phyloP scores from a whole-genome alignment of 306 rosid genomes.

The Ormosia emarginata region DNA sequence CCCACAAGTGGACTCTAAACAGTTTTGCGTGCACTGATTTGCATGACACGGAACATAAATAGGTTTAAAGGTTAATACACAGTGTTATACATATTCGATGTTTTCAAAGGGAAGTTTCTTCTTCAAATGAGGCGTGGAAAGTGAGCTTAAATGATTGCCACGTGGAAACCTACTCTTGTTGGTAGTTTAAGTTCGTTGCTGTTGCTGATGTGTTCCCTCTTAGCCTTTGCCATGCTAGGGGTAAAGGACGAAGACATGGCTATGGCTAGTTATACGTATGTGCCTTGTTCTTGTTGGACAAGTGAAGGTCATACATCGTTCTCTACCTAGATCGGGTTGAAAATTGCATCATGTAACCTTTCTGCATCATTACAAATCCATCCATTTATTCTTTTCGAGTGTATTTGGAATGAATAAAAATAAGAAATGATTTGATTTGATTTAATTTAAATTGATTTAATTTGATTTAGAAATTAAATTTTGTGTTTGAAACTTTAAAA shows the following conservation, averaged over 20 bases:
- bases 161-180: conserved; percentile 30
- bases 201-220: conserved; percentile 10
- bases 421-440: no score
- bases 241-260: background rate
- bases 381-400: background rate
- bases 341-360: background rate
- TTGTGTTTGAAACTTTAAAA: no score
- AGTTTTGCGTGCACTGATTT: conserved; percentile 22
- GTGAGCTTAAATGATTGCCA: background rate
- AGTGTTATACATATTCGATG: background rate
- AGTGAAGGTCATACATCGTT: background rate
- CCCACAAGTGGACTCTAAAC: background rate
- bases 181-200: conserved; percentile 38
- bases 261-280: background rate
- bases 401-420: no score
- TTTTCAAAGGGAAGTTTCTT: conserved; percentile 12
- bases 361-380: background rate
- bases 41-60: background rate
- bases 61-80: background rate
- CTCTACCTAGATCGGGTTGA: background rate
- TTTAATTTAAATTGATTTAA: no score
- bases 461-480: no score
- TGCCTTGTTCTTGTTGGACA: conserved; percentile 26
- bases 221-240: background rate
- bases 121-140: conserved; percentile 6